Evolutionary conservation across 345 rosid species (phyloP).

Genomic region (Euphorbia pulcherrima): DNA sequence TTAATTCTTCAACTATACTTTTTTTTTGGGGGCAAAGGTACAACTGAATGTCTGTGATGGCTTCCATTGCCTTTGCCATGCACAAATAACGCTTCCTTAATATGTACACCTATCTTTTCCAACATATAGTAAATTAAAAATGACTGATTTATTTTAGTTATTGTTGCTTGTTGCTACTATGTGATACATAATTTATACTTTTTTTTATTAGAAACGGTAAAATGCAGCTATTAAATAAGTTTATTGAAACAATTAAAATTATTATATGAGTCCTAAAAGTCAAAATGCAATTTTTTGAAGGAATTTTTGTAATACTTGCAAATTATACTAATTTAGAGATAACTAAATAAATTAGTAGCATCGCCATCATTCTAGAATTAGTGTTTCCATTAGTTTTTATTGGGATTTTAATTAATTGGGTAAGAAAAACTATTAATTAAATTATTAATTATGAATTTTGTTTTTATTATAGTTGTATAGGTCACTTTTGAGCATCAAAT

Average conservation of each 20-base stretch:
- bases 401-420: not conserved
- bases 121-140: too few species aligned
- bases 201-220: too few species aligned
- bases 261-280: too few species aligned
- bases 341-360: constrained; percentile 8
- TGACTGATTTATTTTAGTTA: too few species aligned
- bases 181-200: too few species aligned
- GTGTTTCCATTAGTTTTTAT: not conserved
- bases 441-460: constrained; percentile 8
- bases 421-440: not conserved
- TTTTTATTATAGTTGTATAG: constrained; percentile 3
- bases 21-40: too few species aligned
- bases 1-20: too few species aligned
- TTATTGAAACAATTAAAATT: too few species aligned
- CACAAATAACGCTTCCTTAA: constrained; percentile 20
- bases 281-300: too few species aligned
- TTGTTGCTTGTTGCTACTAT: too few species aligned
- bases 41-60: constrained; percentile 19
- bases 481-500: constrained; percentile 17
- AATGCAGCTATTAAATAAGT: too few species aligned
- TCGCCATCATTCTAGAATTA: constrained; percentile 20
- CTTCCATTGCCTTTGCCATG: constrained; percentile 33
- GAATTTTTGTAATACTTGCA: too few species aligned
- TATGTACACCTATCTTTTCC: constrained; percentile 22
- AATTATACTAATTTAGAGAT: not conserved